These are phyloP conservation scores for Fusarium foetens DNA, from an alignment of 2,329 filamentous ascomycete genomes.

Conservation along the genomic window DNA sequence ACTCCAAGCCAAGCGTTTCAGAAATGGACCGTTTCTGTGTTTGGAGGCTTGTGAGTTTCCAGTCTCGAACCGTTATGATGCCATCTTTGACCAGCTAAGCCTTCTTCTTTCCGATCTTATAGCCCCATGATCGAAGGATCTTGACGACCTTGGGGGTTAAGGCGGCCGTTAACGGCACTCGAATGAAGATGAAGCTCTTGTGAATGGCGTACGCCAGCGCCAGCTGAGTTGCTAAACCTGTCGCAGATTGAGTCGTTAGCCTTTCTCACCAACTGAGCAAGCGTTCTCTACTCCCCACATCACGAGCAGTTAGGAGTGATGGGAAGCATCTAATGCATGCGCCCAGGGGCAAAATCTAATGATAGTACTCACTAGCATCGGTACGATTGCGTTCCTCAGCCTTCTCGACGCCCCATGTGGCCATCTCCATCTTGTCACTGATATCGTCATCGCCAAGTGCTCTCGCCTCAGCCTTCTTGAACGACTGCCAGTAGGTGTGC, in stretches of 20 bases:
- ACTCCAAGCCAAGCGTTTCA: slow-evolving; percentile 14
- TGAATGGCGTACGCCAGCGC: slow-evolving; percentile 96
- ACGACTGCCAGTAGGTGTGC: slow-evolving; percentile 59
- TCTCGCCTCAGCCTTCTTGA: slow-evolving; percentile 58
- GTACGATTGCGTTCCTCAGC: slow-evolving; percentile 69
- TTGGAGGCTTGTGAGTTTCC: slow-evolving; percentile 10
- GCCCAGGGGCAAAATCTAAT: slow-evolving; percentile 6
- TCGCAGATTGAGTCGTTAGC: slow-evolving; percentile 38
- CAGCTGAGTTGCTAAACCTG: slow-evolving; percentile 80
- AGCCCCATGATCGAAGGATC: slow-evolving; percentile 86
- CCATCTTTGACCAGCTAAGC: slow-evolving; percentile 16
- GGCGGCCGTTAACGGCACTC: slow-evolving; percentile 91
- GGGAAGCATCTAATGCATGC: slow-evolving; percentile 7
- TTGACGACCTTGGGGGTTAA: slow-evolving; percentile 96
- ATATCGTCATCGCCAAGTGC: slow-evolving; percentile 56
- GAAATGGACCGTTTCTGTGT: slow-evolving; percentile 7
- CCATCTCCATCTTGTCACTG: slow-evolving; percentile 61
- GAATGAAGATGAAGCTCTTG: slow-evolving; percentile 96
- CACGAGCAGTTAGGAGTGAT: background rate
- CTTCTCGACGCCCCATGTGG: slow-evolving; percentile 70
- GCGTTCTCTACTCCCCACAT: slow-evolving; percentile 2
- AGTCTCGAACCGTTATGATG: slow-evolving; percentile 23
- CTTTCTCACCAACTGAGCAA: slow-evolving; percentile 19
- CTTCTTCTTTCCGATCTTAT: slow-evolving; percentile 85
- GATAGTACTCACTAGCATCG: slow-evolving; percentile 75